Conservation (phyloP, 2,329 filamentous ascomycete species). For the Colletotrichum acutatum region DNA sequence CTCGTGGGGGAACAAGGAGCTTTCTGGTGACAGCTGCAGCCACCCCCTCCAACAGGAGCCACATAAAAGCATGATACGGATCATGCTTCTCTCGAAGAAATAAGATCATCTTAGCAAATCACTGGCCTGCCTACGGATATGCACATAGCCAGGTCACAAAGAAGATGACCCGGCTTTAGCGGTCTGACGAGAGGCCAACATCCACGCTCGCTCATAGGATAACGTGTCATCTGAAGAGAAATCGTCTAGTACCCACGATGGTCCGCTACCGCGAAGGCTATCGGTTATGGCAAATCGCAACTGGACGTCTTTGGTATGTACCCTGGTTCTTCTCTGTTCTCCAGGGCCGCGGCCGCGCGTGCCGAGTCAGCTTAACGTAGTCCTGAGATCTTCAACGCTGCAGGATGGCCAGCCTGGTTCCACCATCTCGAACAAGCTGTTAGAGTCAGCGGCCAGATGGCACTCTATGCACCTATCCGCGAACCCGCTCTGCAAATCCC, state of each 20-base stretch:
- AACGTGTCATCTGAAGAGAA: background rate
- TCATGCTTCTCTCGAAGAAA: constrained; percentile 52
- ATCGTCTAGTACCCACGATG: background rate
- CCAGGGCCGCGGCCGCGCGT: constrained; percentile 55
- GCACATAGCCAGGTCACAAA: constrained; percentile 47
- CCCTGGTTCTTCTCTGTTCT: background rate
- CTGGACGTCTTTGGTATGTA: constrained; percentile 6
- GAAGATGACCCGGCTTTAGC: constrained; percentile 35
- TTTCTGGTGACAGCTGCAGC: constrained; percentile 53
- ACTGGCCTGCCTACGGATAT: constrained; percentile 43
- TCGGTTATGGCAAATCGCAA: background rate
- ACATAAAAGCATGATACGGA: constrained; percentile 38
- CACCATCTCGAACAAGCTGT: constrained; percentile 42
- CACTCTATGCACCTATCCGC: constrained; percentile 61
- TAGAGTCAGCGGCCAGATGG: constrained; percentile 43
- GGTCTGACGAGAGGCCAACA: constrained; percentile 35
- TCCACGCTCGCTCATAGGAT: constrained; percentile 7
- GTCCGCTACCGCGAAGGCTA: background rate
- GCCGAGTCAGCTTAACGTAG: constrained; percentile 60
- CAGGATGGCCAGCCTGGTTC: constrained; percentile 57
- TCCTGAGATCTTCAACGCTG: constrained; percentile 24
- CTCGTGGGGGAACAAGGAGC: constrained; percentile 49
- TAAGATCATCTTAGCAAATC: constrained; percentile 45
- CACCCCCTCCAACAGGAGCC: constrained; percentile 47
- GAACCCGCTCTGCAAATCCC: constrained; percentile 33